Conservation (phyloP, 2,329 filamentous ascomycete species). For the Microdochium trichocladiopsis region DNA sequence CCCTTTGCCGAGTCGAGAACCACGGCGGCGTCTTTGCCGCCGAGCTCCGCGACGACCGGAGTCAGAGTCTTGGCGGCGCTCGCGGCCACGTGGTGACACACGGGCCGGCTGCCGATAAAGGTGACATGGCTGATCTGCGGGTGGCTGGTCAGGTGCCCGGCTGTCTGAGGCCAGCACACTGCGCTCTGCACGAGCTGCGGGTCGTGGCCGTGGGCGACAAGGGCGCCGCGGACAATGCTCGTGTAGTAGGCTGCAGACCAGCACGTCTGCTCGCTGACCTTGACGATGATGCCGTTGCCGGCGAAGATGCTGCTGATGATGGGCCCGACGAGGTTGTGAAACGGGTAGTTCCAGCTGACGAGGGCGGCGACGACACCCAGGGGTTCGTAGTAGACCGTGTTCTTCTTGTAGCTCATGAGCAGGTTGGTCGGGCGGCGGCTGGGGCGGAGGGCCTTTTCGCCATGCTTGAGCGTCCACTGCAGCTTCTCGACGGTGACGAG, state of each 20-base stretch:
- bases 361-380: conserved; percentile 87
- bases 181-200: conserved; percentile 77
- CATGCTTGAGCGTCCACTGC: conserved; percentile 87
- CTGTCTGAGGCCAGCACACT: conserved; percentile 80
- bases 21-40: conserved; percentile 90
- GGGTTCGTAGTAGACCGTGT: conserved; percentile 85
- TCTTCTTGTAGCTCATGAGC: conserved; percentile 92
- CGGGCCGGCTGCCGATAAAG: conserved; percentile 85
- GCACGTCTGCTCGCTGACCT: conserved; percentile 90
- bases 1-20: conserved; percentile 68
- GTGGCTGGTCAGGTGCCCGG: conserved; percentile 77
- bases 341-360: conserved; percentile 95
- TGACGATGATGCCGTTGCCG: conserved; percentile 87
- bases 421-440: conserved; percentile 77
- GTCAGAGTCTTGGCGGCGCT: conserved; percentile 82
- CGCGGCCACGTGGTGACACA: conserved; percentile 82
- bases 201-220: conserved; percentile 76
- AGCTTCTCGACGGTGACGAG: conserved; percentile 91
- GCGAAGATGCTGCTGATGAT: conserved; percentile 86
- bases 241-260: conserved; percentile 86
- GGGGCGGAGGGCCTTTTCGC: conserved; percentile 70
- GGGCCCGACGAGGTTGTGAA: conserved; percentile 91
- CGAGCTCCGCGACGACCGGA: conserved; percentile 83
- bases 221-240: conserved; percentile 68
- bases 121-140: conserved; percentile 81